A percentile compares a stretch with the other conserved stretches of the same genome.
These are phyloP conservation scores for Fusarium redolens DNA, from an alignment of 2,329 filamentous ascomycete species.

Conservation along the genomic window DNA sequence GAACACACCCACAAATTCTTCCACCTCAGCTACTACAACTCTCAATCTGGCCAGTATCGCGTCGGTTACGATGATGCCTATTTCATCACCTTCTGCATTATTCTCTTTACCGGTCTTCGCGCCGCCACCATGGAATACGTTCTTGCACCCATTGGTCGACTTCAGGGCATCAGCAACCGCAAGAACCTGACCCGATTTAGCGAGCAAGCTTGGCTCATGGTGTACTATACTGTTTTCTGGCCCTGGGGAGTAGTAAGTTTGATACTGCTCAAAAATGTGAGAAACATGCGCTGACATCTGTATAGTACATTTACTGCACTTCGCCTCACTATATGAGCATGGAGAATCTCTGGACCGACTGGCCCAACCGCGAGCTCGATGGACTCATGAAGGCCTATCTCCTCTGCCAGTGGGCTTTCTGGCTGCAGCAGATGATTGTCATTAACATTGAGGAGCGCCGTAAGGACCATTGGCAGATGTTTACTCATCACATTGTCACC, in stretches of 20 bases:
- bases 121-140: constrained; percentile 89
- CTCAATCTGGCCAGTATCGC: constrained; percentile 74
- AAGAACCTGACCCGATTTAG: constrained; percentile 87
- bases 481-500: constrained; percentile 93
- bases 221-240: constrained; percentile 89
- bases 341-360: constrained; percentile 83
- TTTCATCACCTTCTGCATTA: constrained; percentile 82
- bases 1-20: constrained; percentile 89
- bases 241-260: constrained; percentile 80
- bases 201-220: constrained; percentile 91
- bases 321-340: constrained; percentile 84
- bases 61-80: constrained; percentile 84
- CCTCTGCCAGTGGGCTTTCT: constrained; percentile 89
- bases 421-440: constrained; percentile 92
- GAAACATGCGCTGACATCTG: constrained; percentile 13
- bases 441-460: constrained; percentile 94
- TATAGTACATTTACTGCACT: constrained; percentile 82
- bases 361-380: constrained; percentile 81
- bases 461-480: constrained; percentile 97
- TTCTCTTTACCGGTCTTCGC: constrained; percentile 88
- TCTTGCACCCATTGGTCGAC: constrained; percentile 79
- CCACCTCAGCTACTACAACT: constrained; percentile 84
- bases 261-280: too few relatives aligned
- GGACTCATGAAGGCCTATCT: constrained; percentile 89
- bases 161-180: constrained; percentile 76